These are phyloP conservation scores for Didymella lethalis DNA, from an alignment of 2,329 filamentous ascomycete species.

Conservation along the genomic window DNA sequence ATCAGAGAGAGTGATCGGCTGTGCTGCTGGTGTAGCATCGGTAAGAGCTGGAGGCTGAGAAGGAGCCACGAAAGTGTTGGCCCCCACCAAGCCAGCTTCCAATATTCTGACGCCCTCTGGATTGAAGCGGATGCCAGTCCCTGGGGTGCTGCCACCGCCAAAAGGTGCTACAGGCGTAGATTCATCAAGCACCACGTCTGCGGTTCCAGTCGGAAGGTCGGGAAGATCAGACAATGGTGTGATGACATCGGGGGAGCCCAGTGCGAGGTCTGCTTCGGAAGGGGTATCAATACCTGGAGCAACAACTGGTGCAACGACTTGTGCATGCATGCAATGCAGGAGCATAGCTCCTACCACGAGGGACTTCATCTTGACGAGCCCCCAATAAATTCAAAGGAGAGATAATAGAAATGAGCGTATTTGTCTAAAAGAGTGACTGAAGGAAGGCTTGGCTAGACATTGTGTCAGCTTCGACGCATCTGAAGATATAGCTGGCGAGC, in stretches of 20 bases:
- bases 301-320: constrained; percentile 1
- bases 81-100: constrained; percentile 1
- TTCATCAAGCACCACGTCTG: constrained; percentile 12
- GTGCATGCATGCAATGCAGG: constrained; percentile 18
- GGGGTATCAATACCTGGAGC: constrained; percentile 12
- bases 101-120: not conserved
- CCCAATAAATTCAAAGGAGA: constrained; percentile 9
- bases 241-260: not conserved
- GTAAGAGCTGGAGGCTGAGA: not conserved
- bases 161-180: constrained; percentile 6
- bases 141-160: constrained; percentile 4
- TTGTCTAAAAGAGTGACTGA: constrained; percentile 21
- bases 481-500: constrained; percentile 16
- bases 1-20: not conserved
- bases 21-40: not conserved
- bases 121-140: constrained; percentile 9
- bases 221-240: not conserved
- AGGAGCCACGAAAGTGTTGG: not conserved
- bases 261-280: constrained; percentile 2
- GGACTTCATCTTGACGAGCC: constrained; percentile 21
- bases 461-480: constrained; percentile 15
- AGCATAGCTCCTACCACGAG: constrained; percentile 22
- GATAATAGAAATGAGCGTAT: constrained; percentile 20
- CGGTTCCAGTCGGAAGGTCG: constrained; percentile 9
- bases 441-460: constrained; percentile 24